A percentile compares a stretch with the other conserved stretches of the same genome.
Conservation (phyloP, 2,329 filamentous ascomycete species). For the Pestalotiopsis fici region DNA sequence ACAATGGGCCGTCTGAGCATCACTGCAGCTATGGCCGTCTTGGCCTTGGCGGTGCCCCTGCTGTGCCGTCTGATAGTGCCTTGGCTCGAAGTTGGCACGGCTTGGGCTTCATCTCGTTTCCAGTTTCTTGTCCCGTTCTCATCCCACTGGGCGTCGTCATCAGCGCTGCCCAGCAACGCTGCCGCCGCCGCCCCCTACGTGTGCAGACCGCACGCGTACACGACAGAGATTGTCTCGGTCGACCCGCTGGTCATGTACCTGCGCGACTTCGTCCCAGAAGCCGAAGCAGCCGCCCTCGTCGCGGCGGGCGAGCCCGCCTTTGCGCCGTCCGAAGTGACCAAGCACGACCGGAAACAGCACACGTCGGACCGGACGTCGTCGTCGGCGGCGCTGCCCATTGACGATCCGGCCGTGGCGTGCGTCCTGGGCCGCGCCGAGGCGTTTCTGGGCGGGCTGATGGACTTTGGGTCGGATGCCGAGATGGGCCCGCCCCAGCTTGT, state of each 20-base stretch:
- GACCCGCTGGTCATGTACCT: conserved; percentile 41
- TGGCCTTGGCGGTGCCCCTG: conserved; percentile 12
- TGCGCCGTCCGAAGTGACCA: conserved; percentile 31
- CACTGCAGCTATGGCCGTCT: conserved; percentile 8
- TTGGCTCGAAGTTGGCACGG: background rate
- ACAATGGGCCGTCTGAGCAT: conserved; percentile 7
- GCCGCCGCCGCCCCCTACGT: conserved; percentile 15
- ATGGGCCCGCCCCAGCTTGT: conserved; percentile 39
- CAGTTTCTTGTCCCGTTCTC: background rate
- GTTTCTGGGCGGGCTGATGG: conserved; percentile 34
- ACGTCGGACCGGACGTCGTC: conserved; percentile 33
- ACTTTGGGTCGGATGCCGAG: conserved; percentile 29
- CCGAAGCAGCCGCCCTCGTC: conserved; percentile 31
- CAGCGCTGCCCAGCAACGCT: background rate
- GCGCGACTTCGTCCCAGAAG: conserved; percentile 30
- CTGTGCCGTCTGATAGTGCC: conserved; percentile 11
- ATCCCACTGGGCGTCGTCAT: too few species aligned
- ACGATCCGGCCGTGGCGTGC: conserved; percentile 31
- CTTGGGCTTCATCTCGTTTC: background rate
- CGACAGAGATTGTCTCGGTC: conserved; percentile 35
- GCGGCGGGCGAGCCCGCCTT: conserved; percentile 30
- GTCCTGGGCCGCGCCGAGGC: conserved; percentile 29
- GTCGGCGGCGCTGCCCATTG: conserved; percentile 32
- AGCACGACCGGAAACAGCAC: conserved; percentile 25
- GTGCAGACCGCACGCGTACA: conserved; percentile 32